Evolutionary conservation across 2,329 filamentous ascomycete genomes (phyloP).

Genomic region (Escovopsis sp.): DNA sequence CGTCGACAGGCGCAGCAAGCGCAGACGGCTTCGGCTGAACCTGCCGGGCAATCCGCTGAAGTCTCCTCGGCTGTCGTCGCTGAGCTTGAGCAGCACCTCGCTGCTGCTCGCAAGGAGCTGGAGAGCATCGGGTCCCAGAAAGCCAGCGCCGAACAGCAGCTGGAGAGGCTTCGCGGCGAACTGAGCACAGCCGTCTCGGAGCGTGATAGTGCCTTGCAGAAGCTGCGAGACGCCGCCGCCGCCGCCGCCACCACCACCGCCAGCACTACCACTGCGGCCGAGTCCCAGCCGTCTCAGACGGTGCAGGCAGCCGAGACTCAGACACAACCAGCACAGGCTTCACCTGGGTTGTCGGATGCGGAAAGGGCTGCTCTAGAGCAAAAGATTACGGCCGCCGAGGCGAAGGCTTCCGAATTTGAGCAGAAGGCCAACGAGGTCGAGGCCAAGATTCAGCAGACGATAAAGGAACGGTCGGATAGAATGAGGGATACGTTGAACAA

Average conservation of each 20-base stretch:
- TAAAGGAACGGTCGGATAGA: conserved; percentile 51
- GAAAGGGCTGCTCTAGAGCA: conserved; percentile 48
- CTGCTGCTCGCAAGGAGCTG: conserved; percentile 42
- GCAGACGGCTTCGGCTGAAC: conserved; percentile 18
- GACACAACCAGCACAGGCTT: conserved; percentile 5
- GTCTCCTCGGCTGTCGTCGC: conserved; percentile 31
- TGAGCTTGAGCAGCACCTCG: conserved; percentile 35
- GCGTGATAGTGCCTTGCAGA: conserved; percentile 43
- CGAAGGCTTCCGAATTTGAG: conserved; percentile 49
- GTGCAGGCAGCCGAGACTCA: background rate
- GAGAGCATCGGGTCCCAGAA: conserved; percentile 54
- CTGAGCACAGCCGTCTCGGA: conserved; percentile 48
- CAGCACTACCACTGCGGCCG: conserved; percentile 2
- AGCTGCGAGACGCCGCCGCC: conserved; percentile 17
- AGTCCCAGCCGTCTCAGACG: background rate
- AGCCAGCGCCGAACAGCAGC: conserved; percentile 48
- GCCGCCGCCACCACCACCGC: conserved; percentile 8
- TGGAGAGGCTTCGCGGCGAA: conserved; percentile 39
- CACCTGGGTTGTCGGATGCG: conserved; percentile 32
- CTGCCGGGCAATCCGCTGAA: conserved; percentile 14
- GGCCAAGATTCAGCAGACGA: conserved; percentile 40
- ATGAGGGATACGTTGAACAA: conserved; percentile 56
- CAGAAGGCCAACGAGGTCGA: conserved; percentile 50
- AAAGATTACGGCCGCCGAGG: conserved; percentile 44
- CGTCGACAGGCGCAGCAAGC: conserved; percentile 19